Evolutionary conservation across 148 eudicot species (phyloP).

Genomic region (Cornus florida): DNA sequence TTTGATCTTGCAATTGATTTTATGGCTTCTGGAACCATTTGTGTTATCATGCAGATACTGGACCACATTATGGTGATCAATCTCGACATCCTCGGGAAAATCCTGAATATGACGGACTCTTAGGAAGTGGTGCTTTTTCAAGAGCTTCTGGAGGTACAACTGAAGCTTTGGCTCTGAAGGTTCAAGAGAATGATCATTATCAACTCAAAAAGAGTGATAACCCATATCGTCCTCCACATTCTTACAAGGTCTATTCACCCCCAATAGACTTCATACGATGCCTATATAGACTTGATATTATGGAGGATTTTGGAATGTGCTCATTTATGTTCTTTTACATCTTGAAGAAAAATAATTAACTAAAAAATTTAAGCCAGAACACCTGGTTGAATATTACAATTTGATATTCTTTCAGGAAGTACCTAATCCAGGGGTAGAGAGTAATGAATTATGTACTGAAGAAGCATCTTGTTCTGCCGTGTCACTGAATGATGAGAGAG

Average conservation of each 20-base stretch:
- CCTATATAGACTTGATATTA: neutral
- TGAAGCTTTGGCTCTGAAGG: neutral
- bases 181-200: neutral
- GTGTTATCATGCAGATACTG: conserved; percentile 1
- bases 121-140: neutral
- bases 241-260: conserved; percentile 6
- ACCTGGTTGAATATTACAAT: neutral
- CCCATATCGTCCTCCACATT: conserved; percentile 4
- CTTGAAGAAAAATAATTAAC: neutral
- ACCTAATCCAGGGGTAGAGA: neutral
- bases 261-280: neutral
- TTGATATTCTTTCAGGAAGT: conserved; percentile 5
- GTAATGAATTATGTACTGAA: neutral
- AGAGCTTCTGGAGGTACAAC: neutral
- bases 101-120: neutral
- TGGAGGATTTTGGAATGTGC: neutral
- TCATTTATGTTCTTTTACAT: neutral
- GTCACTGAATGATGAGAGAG: neutral
- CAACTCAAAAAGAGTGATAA: conserved; percentile 10
- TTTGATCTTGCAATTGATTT: neutral
- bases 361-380: neutral
- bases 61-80: neutral
- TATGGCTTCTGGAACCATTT: neutral
- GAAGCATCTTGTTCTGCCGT: neutral
- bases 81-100: neutral